These are phyloP conservation scores for Cyberlindnera japonica DNA, from an alignment of 805 yeast species.

Conservation along the genomic window DNA sequence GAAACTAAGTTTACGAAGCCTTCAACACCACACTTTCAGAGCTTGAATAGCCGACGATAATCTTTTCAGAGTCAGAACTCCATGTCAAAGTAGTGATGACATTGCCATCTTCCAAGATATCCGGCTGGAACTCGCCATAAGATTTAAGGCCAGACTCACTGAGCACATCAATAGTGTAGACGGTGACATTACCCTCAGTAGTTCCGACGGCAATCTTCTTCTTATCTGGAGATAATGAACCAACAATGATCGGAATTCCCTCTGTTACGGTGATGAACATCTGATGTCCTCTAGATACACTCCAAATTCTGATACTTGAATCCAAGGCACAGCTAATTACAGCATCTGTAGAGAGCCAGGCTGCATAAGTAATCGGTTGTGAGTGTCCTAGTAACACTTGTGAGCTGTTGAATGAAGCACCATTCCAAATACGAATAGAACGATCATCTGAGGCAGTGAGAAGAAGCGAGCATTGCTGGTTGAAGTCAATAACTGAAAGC, in stretches of 20 bases:
- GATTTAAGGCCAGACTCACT: slow-evolving; percentile 13
- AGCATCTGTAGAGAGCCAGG: slow-evolving; percentile 47
- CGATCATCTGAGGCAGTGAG: slow-evolving; percentile 80
- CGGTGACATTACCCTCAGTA: slow-evolving; percentile 52
- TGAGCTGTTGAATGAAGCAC: slow-evolving; percentile 51
- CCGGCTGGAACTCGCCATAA: slow-evolving; percentile 27
- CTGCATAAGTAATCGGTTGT: slow-evolving; percentile 50
- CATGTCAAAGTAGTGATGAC: slow-evolving; percentile 34
- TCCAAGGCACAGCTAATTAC: slow-evolving; percentile 63
- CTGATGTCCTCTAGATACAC: slow-evolving; percentile 41
- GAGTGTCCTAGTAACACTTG: slow-evolving; percentile 51
- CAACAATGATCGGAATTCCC: slow-evolving; percentile 54
- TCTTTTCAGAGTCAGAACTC: slow-evolving; percentile 27
- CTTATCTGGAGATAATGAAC: slow-evolving; percentile 48
- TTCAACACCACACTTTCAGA: slow-evolving; percentile 26
- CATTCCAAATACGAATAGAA: slow-evolving; percentile 70
- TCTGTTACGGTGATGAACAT: slow-evolving; percentile 37
- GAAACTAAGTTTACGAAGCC: too few species aligned
- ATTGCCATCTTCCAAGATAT: slow-evolving; percentile 18
- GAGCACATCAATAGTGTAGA: slow-evolving; percentile 42
- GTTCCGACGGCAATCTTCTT: slow-evolving; percentile 60
- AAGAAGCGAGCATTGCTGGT: slow-evolving; percentile 47
- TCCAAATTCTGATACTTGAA: slow-evolving; percentile 69
- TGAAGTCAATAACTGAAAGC: slow-evolving; percentile 52
- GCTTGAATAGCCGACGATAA: slow-evolving; percentile 32